Evolutionary conservation across 2,329 filamentous ascomycete species (phyloP).

Genomic region (Aspergillus chevalieri): DNA sequence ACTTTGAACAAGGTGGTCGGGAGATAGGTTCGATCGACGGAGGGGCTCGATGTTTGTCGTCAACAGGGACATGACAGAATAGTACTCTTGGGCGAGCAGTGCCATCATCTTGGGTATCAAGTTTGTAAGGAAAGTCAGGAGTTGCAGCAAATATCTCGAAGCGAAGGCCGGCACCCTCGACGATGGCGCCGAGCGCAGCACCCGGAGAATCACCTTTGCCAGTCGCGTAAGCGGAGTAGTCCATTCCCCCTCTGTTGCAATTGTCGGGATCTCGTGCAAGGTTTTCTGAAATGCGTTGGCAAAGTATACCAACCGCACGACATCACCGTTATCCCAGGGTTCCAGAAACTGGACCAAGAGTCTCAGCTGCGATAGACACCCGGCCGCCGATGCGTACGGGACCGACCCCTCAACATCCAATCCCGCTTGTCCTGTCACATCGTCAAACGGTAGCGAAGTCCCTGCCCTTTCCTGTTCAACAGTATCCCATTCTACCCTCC

Average conservation of each 20-base stretch:
- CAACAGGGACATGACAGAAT: constrained; percentile 33
- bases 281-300: constrained; percentile 37
- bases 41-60: constrained; percentile 21
- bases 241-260: constrained; percentile 37
- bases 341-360: constrained; percentile 63
- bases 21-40: constrained; percentile 16
- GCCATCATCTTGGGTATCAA: constrained; percentile 38
- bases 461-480: constrained; percentile 42
- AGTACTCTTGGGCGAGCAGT: constrained; percentile 33
- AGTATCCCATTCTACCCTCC: constrained; percentile 59
- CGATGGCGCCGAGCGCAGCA: constrained; percentile 24
- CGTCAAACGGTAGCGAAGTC: constrained; percentile 19
- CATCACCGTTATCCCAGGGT: constrained; percentile 39
- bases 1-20: constrained; percentile 24
- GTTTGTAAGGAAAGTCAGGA: constrained; percentile 31
- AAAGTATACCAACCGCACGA: constrained; percentile 40
- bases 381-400: constrained; percentile 29
- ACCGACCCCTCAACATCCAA: constrained; percentile 41
- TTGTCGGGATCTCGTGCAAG: constrained; percentile 29
- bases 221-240: constrained; percentile 34
- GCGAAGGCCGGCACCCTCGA: constrained; percentile 14
- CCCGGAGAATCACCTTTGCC: constrained; percentile 28
- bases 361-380: constrained; percentile 52
- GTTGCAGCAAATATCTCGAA: constrained; percentile 28
- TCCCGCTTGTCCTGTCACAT: constrained; percentile 40